These are phyloP conservation scores for Calonectria ilicicola DNA, from an alignment of 2,329 filamentous ascomycete genomes.

Conservation along the genomic window DNA sequence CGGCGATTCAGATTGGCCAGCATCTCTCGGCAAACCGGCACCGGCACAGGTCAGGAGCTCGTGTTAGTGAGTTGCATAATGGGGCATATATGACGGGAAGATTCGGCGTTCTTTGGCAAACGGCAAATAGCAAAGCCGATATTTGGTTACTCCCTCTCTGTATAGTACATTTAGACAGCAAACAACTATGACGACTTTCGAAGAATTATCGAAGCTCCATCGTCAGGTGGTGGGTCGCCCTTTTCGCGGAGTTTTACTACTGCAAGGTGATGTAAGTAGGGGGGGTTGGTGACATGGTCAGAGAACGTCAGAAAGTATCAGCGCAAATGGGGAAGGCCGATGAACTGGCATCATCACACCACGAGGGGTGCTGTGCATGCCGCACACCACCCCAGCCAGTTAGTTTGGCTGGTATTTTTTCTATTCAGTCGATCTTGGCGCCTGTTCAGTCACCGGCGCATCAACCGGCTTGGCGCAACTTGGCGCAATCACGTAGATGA, in stretches of 20 bases:
- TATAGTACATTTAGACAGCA: constrained; percentile 20
- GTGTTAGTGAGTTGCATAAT: constrained; percentile 10
- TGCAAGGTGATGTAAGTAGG: neutral
- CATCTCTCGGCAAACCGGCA: constrained; percentile 11
- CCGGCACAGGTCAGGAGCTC: constrained; percentile 12
- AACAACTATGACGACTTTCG: neutral
- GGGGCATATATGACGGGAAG: constrained; percentile 30
- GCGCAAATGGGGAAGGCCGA: neutral
- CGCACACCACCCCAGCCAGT: neutral
- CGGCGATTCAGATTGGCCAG: constrained; percentile 21
- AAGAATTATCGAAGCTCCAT: neutral
- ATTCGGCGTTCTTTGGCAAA: constrained; percentile 40
- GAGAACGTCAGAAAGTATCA: neutral
- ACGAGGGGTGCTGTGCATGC: neutral
- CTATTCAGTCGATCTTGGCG: neutral
- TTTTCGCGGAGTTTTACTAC: neutral
- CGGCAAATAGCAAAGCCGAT: constrained; percentile 15
- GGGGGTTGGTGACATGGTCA: neutral
- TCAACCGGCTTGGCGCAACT: neutral
- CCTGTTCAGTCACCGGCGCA: neutral
- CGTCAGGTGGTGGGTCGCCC: neutral
- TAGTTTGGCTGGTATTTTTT: neutral
- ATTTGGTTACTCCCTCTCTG: constrained; percentile 22
- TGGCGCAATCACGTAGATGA: neutral
- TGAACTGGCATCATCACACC: constrained; percentile 16